Conservation (phyloP, 768 basidiomycete genomes). For the Lactarius akahatsu region DNA sequence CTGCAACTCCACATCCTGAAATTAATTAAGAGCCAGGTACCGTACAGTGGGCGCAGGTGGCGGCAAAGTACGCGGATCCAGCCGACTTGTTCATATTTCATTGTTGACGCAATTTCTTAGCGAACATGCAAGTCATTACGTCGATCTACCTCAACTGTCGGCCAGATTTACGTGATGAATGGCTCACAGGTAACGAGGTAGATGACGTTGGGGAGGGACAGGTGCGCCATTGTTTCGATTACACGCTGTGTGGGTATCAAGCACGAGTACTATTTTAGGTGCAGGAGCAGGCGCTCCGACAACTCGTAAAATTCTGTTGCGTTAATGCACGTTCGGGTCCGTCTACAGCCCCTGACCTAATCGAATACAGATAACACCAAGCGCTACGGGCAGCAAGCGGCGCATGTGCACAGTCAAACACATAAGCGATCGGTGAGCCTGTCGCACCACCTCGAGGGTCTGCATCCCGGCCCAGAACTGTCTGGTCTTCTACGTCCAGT, state of each 20-base stretch:
- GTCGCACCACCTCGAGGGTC: slow-evolving; percentile 76
- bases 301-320: slow-evolving; percentile 90
- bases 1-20: slow-evolving; percentile 94
- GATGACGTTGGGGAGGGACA: slow-evolving; percentile 92
- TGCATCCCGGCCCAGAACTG: slow-evolving; percentile 72
- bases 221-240: slow-evolving; percentile 44
- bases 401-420: slow-evolving; percentile 50
- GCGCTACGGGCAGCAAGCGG: slow-evolving; percentile 69
- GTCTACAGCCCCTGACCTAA: slow-evolving; percentile 25
- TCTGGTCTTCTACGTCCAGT: slow-evolving; percentile 70
- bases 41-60: slow-evolving; percentile 98
- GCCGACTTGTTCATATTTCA: slow-evolving; percentile 8
- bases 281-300: slow-evolving; percentile 91
- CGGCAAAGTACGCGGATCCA: slow-evolving; percentile 68
- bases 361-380: slow-evolving; percentile 74
- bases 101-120: slow-evolving; percentile 42
- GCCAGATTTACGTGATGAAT: slow-evolving; percentile 95
- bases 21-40: slow-evolving; percentile 98
- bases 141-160: slow-evolving; percentile 97
- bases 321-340: slow-evolving; percentile 34
- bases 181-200: slow-evolving; percentile 90
- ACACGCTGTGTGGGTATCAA: slow-evolving; percentile 9
- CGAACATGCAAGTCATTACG: slow-evolving; percentile 99
- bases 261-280: slow-evolving; percentile 49
- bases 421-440: slow-evolving; percentile 84